Conservation (phyloP, 129 eudicot genomes). For the Ambrosia trifida region DNA sequence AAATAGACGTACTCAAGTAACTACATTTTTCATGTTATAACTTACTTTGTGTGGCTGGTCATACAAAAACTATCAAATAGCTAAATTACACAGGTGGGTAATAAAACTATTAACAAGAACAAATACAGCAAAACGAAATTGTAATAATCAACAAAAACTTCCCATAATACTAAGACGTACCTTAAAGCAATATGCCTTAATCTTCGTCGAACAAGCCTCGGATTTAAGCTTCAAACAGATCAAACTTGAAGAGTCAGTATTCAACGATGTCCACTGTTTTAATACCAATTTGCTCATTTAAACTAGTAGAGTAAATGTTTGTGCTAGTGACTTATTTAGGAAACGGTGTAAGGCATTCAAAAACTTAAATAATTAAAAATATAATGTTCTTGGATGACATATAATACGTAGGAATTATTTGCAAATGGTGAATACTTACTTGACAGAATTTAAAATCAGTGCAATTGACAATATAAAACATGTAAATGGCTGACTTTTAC, state of each 20-base stretch:
- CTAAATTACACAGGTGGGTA: not conserved
- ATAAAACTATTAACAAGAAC: conserved; percentile 2
- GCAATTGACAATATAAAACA: not conserved
- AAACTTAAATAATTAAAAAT: not conserved
- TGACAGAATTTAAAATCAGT: not conserved
- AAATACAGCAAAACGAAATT: not conserved
- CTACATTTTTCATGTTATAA: conserved; percentile 1
- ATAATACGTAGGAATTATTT: not conserved
- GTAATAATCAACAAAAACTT: not conserved
- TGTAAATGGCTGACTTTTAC: not conserved
- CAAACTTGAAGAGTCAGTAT: conserved; percentile 21
- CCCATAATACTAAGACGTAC: conserved; percentile 38
- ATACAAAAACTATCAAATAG: conserved; percentile 13
- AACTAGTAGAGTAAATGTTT: not conserved
- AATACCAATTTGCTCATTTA: conserved; percentile 7
- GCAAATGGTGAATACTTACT: not conserved
- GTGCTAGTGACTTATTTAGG: not conserved
- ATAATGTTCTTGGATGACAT: not conserved
- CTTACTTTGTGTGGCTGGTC: not conserved
- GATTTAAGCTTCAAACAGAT: conserved; percentile 68
- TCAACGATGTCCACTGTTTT: conserved; percentile 19
- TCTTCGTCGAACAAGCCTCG: conserved; percentile 91
- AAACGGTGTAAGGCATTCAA: not conserved
- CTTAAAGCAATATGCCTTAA: conserved; percentile 86
- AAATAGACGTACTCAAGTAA: conserved; percentile 2